Conservation (phyloP, 805 yeast genomes). For the Saccharomycopsis oosterbeekiorum region DNA sequence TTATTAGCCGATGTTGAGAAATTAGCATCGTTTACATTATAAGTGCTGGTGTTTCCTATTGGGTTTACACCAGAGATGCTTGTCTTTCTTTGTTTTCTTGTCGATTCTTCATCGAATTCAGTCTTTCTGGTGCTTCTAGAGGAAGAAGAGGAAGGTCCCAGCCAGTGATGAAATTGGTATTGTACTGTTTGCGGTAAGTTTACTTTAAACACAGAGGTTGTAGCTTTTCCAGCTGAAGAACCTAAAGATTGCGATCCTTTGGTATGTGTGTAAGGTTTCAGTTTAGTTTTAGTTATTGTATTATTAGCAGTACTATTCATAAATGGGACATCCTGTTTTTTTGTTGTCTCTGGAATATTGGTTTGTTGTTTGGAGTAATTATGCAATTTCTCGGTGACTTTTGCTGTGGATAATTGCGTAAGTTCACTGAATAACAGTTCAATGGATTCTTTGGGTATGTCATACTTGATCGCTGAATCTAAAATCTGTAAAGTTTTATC, state of each 20-base stretch:
- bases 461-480: constrained; percentile 49
- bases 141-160: constrained; percentile 21
- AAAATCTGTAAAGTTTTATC: constrained; percentile 54
- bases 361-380: neutral
- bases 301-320: neutral
- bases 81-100: neutral
- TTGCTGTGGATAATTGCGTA: neutral
- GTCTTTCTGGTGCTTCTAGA: constrained; percentile 13
- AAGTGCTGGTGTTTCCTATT: neutral
- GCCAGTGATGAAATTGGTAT: constrained; percentile 30
- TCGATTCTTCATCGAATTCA: neutral
- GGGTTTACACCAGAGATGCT: neutral
- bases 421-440: constrained; percentile 44
- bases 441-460: constrained; percentile 55
- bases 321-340: neutral
- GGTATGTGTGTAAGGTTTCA: neutral
- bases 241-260: constrained; percentile 2
- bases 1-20: neutral
- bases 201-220: constrained; percentile 29
- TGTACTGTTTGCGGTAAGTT: constrained; percentile 26
- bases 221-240: constrained; percentile 19
- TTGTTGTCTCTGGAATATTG: neutral
- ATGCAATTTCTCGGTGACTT: neutral
- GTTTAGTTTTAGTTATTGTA: neutral
- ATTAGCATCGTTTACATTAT: neutral